These are phyloP conservation scores for Neophaeococcomyces aloes DNA, from an alignment of 2,329 filamentous ascomycete species.

Conservation along the genomic window DNA sequence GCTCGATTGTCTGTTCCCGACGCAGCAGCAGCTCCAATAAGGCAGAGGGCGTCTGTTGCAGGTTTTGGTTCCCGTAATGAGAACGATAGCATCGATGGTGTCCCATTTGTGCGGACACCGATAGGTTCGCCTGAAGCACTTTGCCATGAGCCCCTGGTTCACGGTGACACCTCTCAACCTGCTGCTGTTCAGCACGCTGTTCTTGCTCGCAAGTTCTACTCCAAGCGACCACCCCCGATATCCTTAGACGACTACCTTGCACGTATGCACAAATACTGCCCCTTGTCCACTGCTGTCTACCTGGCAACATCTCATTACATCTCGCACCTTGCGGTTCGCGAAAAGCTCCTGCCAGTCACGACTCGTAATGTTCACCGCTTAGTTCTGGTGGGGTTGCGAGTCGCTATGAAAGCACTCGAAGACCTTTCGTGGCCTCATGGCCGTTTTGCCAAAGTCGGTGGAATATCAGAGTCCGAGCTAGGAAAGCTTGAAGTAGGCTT, in stretches of 20 bases:
- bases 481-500: conserved; percentile 80
- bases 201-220: conserved; percentile 88
- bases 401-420: conserved; percentile 92
- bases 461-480: conserved; percentile 71
- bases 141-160: conserved; percentile 37
- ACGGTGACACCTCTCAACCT: conserved; percentile 59
- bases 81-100: conserved; percentile 31
- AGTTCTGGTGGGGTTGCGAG: conserved; percentile 69
- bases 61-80: conserved; percentile 28
- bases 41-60: conserved; percentile 24
- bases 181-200: conserved; percentile 69
- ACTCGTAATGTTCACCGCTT: conserved; percentile 76
- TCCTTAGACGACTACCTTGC: conserved; percentile 72
- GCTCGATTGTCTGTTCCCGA: conserved; percentile 11
- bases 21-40: conserved; percentile 18
- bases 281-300: conserved; percentile 88
- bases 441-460: conserved; percentile 76
- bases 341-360: conserved; percentile 70
- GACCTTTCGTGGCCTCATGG: conserved; percentile 79
- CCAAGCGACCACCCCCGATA: conserved; percentile 74
- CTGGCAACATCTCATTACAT: conserved; percentile 83
- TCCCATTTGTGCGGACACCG: conserved; percentile 26
- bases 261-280: conserved; percentile 81
- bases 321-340: conserved; percentile 65
- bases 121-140: conserved; percentile 43